Evolutionary conservation across 2,329 filamentous ascomycete genomes (phyloP), one percentile per base, ranked within the genome.

Genomic region (Fusarium armeniacum): DNA sequence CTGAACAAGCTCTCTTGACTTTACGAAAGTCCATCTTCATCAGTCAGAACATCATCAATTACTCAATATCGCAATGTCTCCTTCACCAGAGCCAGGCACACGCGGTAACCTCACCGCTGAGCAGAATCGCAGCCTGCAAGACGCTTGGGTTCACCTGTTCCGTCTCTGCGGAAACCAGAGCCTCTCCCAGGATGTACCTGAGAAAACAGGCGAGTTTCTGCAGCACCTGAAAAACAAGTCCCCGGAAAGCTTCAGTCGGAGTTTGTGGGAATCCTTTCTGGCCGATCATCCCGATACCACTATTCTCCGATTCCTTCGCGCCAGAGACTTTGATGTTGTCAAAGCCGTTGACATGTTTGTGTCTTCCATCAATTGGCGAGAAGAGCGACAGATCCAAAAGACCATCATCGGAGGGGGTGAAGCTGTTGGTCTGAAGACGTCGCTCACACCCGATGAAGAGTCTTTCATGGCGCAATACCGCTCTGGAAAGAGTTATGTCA

Each of bases 321-420:
- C 79, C 12, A 78, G 80, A 51, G 80, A 81, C 65, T 82, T 81
- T 76, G 75, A 83, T 63, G 76, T 83, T 6, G 70, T 76, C 1
- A 79, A 79, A 47, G 79, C 80, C 0, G 73, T 81, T 20, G 74
- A 76, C 20, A 83, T 83, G 78, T 72, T 82, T 38, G 75, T 80
- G 4, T 76, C 78, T 2, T 73, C 78, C 9, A 63, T 82, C 55
- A 73, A 79, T 38, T 83, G 81, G 81, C 78, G 81, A 24, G 51
- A 73, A 5, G 72, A 77, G 75, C 76, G 62, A 67, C 71, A 53
- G 46, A 74, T 82, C 7, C 76, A 81, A 26, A 65, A 75, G 8
- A 73, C 76, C 7, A 74, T 82, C 22, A 50, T 81, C 20, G 50
- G 53, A 4, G 75, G 73, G 4, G 81, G 81, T 12, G 81, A 83